These are phyloP conservation scores for Psilocybe tampanensis DNA, from an alignment of 768 basidiomycete genomes.

Conservation along the genomic window DNA sequence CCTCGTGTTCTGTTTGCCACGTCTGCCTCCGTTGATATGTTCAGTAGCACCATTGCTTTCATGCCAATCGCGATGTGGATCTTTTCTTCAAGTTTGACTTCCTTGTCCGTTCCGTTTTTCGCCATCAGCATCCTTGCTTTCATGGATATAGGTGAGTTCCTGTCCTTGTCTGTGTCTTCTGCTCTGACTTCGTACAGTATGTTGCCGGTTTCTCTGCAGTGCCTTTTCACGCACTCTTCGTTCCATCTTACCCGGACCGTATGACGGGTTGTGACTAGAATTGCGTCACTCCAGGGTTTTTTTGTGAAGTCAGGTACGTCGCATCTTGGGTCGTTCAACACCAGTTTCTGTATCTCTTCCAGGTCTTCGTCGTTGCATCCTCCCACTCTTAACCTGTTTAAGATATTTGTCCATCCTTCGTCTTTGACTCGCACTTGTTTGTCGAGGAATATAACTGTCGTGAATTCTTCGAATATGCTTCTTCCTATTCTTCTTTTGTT, in stretches of 20 bases:
- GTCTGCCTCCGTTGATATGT: constrained; percentile 39
- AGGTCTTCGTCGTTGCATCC: neutral
- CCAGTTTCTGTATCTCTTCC: neutral
- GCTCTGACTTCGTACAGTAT: constrained; percentile 25
- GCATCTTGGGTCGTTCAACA: neutral
- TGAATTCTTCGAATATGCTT: constrained; percentile 29
- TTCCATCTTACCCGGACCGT: constrained; percentile 39
- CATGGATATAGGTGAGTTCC: too few relatives aligned
- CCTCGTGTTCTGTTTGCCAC: constrained; percentile 37
- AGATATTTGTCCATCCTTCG: constrained; percentile 29
- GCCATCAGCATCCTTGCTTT: too few relatives aligned
- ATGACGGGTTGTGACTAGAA: constrained; percentile 40
- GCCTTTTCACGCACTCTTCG: constrained; percentile 17
- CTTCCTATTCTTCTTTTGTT: constrained; percentile 10
- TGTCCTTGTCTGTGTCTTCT: constrained; percentile 20
- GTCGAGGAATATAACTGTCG: constrained; percentile 34
- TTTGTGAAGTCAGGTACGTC: neutral
- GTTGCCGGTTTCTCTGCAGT: constrained; percentile 18
- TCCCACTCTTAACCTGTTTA: constrained; percentile 19
- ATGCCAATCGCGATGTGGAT: constrained; percentile 36
- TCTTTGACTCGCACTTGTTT: constrained; percentile 40
- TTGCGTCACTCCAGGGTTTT: constrained; percentile 31
- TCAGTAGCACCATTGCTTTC: constrained; percentile 38
- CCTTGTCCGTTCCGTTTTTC: constrained; percentile 5
- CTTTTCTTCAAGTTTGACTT: constrained; percentile 17